These are phyloP conservation scores for Calonectria henricotiae DNA, from an alignment of 2,329 filamentous ascomycete genomes.

Conservation along the genomic window DNA sequence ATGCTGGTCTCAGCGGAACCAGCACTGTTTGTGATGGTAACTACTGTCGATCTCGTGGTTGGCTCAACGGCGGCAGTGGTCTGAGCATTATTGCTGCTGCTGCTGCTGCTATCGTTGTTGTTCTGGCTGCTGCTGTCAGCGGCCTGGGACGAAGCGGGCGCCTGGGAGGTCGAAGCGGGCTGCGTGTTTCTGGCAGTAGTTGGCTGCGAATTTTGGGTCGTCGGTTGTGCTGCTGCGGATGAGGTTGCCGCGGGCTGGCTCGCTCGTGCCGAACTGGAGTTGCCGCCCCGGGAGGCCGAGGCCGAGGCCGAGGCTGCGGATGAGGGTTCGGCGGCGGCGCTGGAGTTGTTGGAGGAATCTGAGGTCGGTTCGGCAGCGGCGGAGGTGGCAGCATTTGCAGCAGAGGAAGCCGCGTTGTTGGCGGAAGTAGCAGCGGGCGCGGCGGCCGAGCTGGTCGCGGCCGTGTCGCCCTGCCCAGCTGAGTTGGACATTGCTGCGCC, in stretches of 20 bases:
- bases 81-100: slow-evolving; percentile 31
- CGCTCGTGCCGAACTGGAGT: slow-evolving; percentile 10
- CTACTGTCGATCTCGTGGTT: slow-evolving; percentile 40
- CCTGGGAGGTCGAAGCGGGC: not conserved
- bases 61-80: slow-evolving; percentile 36
- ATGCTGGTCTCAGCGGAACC: slow-evolving; percentile 47
- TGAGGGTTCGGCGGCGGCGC: no score
- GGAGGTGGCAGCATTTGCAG: slow-evolving; percentile 17
- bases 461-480: slow-evolving; percentile 46
- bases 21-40: slow-evolving; percentile 50
- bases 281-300: slow-evolving; percentile 27
- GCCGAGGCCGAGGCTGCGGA: slow-evolving; percentile 19
- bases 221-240: not conserved
- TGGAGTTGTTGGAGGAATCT: no score
- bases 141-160: slow-evolving; percentile 11
- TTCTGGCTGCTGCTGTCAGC: slow-evolving; percentile 35
- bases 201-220: not conserved
- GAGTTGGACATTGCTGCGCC: slow-evolving; percentile 57
- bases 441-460: slow-evolving; percentile 44
- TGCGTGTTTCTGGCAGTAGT: slow-evolving; percentile 8
- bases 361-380: slow-evolving; percentile 24
- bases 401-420: not conserved
- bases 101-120: slow-evolving; percentile 27
- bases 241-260: slow-evolving; percentile 1
- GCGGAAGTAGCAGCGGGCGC: not conserved